Evolutionary conservation across 2,329 filamentous ascomycete species (phyloP), one percentile per base, ranked within the genome.

Genomic region (Ascochyta rabiei): DNA sequence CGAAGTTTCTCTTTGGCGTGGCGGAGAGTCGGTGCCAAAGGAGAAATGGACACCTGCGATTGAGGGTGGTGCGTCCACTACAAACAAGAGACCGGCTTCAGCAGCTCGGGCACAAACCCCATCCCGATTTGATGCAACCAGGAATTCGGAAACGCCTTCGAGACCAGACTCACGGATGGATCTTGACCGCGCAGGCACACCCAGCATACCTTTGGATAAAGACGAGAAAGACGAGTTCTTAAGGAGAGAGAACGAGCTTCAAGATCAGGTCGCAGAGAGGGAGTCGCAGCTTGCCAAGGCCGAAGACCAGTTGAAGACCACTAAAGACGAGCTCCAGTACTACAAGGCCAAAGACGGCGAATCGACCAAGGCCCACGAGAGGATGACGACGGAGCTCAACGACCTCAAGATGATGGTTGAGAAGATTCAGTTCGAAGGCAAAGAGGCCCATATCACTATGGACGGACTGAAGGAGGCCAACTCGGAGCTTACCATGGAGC

Each of bases 211-310:
- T 34, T 81, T 98, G 56, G 95, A 99, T 51, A 97, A 96, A 77
- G 95, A 99, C 66, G 95, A 99, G 77, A 88, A 92, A 57, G 95
- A 99, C 69, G 95, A 99, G 73, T 99, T 98, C 69, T 76, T 99
- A 61, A 86, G 91, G 67, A 87, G 95, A 50, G 95, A 99, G 75
- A 99, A 99, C 68, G 95, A 99, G 74, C 84, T 99, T 37, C 95
- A 98, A 74, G 95, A 99, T 72, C 93, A 98, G 78, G 84, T 99
- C 48, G 88, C 95, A 2, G 95, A 99, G 76, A 95, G 88, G 77
- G 95, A 99, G 76, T 88, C 89, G 2, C 87, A 89, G 62, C 87
- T 96, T 37, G 86, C 87, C 7, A 83, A 88, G 24, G 86, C 88
- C 0, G 93, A 98, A 75, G 90, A 95, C 76, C 86, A 85, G 56